phyloP scores from a whole-genome alignment of 495 filamentous ascomycete genomes.

The Podospora bellae-mahoneyi region DNA sequence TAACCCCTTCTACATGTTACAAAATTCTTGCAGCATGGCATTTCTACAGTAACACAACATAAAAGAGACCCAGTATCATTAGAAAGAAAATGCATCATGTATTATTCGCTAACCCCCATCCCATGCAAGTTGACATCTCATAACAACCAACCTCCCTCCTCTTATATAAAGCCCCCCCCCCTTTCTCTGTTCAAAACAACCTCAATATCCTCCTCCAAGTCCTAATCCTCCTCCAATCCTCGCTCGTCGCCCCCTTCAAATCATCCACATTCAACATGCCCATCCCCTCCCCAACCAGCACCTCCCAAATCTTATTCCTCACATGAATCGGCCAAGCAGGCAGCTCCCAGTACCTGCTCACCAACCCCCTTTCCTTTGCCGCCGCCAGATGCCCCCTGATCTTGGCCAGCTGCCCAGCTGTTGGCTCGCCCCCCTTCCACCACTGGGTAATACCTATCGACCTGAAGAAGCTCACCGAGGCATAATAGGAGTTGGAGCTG shows the following conservation, averaged over 20 bases:
- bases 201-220: constrained; percentile 13
- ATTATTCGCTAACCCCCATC: too few species aligned
- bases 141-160: too few species aligned
- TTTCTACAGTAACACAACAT: too few species aligned
- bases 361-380: constrained; percentile 66
- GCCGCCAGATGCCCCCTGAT: constrained; percentile 64
- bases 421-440: constrained; percentile 35
- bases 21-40: too few species aligned
- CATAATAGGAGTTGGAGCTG: constrained; percentile 52
- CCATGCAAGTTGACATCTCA: too few species aligned
- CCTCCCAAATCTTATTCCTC: constrained; percentile 70
- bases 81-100: too few species aligned
- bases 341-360: constrained; percentile 75
- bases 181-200: not conserved
- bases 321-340: constrained; percentile 72
- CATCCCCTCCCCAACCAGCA: constrained; percentile 67
- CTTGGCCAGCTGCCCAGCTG: constrained; percentile 50
- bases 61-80: too few species aligned
- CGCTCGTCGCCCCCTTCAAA: constrained; percentile 41
- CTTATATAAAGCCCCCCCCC: too few species aligned
- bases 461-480: constrained; percentile 46
- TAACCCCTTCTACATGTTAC: too few species aligned
- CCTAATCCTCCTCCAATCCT: constrained; percentile 32
- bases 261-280: constrained; percentile 78
- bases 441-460: constrained; percentile 47